Evolutionary conservation across 345 rosid genomes (phyloP), one percentile per base, ranked within the genome.

Genomic region (Salix caprea): DNA sequence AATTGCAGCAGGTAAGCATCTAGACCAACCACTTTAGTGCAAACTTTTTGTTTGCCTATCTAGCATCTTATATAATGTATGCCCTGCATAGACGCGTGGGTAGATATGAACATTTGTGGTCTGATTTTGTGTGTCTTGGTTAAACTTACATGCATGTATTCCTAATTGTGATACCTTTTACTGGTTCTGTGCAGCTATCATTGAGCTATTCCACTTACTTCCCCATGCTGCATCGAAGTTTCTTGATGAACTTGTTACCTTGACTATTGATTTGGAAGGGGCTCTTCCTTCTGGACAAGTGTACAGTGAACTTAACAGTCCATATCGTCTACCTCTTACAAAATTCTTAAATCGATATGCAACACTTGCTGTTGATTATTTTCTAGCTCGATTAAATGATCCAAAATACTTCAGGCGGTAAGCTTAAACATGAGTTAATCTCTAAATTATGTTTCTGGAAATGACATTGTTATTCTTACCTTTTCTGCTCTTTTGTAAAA

Each of bases 201-300:
- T 96, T 73, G 99, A 96, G 87, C 97, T 96, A 77, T 96, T 96
- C 85, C 99, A 96, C 87, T 82, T 96, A 86, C 99, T 96, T 80
- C 99, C 99, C 40, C 89, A 76, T 65, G 99, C 99, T 85, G 99
- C 99, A 67, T 87, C 97, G 34, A 92, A 90, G 82, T 96, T 96
- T 86, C 96, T 96, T 64, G 97, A 93, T 84, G 98, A 94, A 79
- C 95, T 96, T 78, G 99, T 96, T 67, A 89, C 94, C 66, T 84
- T 96, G 84, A 93, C 97, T 21, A 92, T 93, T 79, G 98, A 92
- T 73, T 87, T 96, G 90, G 99, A 96, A 86, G 94, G 91, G 66
- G 92, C 97, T 79, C 97, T 96, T 76, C 87, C 97, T 74, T 84
- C 83, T 37, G 97, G 90, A 78, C 97, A 89, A 90, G 95, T 93